Percentiles rank a stretch among this genome's conserved stretches.
phyloP scores from a whole-genome alignment of 176 grass and related monocot species.

The Aegilops longissima region DNA sequence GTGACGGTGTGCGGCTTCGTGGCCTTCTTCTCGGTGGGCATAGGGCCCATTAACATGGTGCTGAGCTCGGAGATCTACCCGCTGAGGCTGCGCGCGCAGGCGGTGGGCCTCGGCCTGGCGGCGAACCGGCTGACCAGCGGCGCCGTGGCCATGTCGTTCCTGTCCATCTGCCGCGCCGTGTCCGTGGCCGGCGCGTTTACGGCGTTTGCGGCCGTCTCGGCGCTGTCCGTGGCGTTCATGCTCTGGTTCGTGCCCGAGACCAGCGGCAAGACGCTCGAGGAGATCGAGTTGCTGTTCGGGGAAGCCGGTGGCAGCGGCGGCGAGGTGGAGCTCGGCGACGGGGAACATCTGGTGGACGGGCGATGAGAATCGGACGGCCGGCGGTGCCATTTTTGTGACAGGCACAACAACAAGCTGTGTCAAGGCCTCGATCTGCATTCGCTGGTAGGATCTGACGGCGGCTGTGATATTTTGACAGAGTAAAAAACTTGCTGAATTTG shows the following conservation, averaged over 20 bases:
- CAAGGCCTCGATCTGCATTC: too few species aligned
- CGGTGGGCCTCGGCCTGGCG: conserved; percentile 48
- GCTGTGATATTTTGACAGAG: too few species aligned
- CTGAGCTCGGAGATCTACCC: conserved; percentile 79
- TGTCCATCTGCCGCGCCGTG: conserved; percentile 51
- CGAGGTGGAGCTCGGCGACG: conserved; percentile 58
- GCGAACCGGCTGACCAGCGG: conserved; percentile 68
- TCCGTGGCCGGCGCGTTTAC: conserved; percentile 62
- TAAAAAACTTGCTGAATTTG: too few species aligned
- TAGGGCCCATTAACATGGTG: conserved; percentile 73
- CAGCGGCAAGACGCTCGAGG: conserved; percentile 70
- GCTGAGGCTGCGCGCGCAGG: conserved; percentile 67
- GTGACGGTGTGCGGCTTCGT: conserved; percentile 73
- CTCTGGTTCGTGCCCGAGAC: conserved; percentile 66
- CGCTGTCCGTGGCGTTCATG: conserved; percentile 63
- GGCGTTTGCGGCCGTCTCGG: conserved; percentile 52
- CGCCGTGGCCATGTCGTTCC: conserved; percentile 74
- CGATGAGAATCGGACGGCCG: not conserved
- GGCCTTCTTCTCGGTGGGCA: conserved; percentile 77
- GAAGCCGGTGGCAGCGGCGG: not conserved
- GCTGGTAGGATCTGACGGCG: too few species aligned
- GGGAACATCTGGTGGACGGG: conserved; percentile 25
- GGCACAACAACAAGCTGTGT: too few species aligned
- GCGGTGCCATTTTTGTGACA: not conserved
- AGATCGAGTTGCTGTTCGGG: conserved; percentile 65